Conservation (phyloP, 2,329 filamentous ascomycete species). For the Scytalidium lignicola region DNA sequence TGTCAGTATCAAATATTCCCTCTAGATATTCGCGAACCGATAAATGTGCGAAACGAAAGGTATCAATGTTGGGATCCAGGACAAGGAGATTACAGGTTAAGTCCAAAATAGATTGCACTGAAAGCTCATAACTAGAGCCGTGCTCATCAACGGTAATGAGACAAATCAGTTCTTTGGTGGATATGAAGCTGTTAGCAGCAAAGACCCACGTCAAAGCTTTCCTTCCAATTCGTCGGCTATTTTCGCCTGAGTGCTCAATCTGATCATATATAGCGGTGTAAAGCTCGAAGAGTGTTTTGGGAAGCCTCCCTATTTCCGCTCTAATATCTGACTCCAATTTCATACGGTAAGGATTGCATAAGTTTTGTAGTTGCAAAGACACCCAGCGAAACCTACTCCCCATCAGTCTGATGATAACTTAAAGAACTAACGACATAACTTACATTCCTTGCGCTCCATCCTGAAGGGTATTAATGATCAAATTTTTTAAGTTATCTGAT, state of each 20-base stretch:
- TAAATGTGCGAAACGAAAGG: conserved; percentile 9
- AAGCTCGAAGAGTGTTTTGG: not conserved
- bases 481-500: not conserved
- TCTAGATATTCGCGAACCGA: conserved; percentile 10
- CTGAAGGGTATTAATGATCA: not conserved
- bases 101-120: conserved; percentile 1
- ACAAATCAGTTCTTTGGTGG: too few relatives aligned
- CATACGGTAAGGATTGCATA: conserved; percentile 4
- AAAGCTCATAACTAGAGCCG: too few relatives aligned
- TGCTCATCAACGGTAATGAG: too few relatives aligned
- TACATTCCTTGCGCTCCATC: conserved; percentile 2
- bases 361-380: conserved; percentile 9
- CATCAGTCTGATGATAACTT: too few relatives aligned
- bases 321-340: conserved; percentile 1
- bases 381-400: conserved; percentile 10
- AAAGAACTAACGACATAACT: not conserved
- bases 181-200: too few relatives aligned
- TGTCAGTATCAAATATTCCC: too few relatives aligned
- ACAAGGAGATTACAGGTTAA: conserved; percentile 7
- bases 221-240: not conserved
- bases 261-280: conserved; percentile 2
- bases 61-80: not conserved
- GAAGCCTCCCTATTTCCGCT: conserved; percentile 2
- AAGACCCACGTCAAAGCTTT: conserved; percentile 2
- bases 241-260: not conserved